A percentile compares a stretch with the other conserved stretches of the same genome.
These are phyloP conservation scores for Heterobasidion annosum DNA, from an alignment of 1,284 basidiomycete species.

Conservation along the genomic window DNA sequence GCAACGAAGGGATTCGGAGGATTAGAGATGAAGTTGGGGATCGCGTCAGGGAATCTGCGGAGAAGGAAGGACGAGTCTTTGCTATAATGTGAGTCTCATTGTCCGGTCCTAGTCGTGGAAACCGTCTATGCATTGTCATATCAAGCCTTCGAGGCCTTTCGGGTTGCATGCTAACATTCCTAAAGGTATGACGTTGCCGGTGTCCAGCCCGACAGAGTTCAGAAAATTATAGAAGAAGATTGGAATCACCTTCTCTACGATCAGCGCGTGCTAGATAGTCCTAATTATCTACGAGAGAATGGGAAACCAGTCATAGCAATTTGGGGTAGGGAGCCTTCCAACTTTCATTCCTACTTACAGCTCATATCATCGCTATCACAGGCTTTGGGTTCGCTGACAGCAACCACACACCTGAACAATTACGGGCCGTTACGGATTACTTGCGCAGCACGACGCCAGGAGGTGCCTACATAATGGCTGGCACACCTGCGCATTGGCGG, in stretches of 20 bases:
- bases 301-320: constrained; percentile 59
- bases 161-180: neutral
- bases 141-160: neutral
- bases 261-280: constrained; percentile 55
- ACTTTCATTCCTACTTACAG: neutral
- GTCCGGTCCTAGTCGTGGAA: neutral
- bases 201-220: constrained; percentile 50
- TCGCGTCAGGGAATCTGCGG: constrained; percentile 61
- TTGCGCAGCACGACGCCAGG: constrained; percentile 55
- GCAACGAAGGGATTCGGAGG: constrained; percentile 42
- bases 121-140: neutral
- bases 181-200: constrained; percentile 70
- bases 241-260: constrained; percentile 59
- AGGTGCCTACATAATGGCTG: constrained; percentile 64
- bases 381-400: constrained; percentile 60
- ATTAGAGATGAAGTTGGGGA: constrained; percentile 67
- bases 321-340: constrained; percentile 39
- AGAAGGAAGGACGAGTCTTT: constrained; percentile 66
- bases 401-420: constrained; percentile 50
- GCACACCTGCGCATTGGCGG: constrained; percentile 62
- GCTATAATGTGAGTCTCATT: constrained; percentile 59
- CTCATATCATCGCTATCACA: constrained; percentile 12
- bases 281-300: constrained; percentile 59
- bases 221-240: constrained; percentile 50
- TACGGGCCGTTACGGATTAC: constrained; percentile 43